Base-by-base conservation (phyloP, 768 basidiomycete species). In the Leccinum barrowsii region DNA sequence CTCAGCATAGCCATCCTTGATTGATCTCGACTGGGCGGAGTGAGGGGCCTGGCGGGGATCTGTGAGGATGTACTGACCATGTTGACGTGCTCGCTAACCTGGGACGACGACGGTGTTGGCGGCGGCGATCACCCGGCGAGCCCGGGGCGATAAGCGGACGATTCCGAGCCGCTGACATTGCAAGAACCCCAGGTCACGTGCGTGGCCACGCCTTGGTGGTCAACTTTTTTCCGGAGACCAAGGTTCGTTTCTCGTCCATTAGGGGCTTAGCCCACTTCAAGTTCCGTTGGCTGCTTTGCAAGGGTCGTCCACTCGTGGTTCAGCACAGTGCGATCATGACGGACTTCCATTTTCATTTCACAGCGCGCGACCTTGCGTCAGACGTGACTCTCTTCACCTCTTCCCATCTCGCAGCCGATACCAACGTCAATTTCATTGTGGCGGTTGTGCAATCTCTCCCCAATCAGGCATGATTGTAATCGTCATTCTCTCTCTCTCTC, bases 1-100 rank as follows among this genome's bases (percentile, higher is more conserved):
- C 62, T 87, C 84, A 1, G 74, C 74, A 55, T 85, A 73, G 50
- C 75, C 75, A 59, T 86, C 85, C 59, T 68, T 74, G 15, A 53
- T 55, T 8, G 63, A 55, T 63, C 60, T 67, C 7, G 71, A 73
- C 73, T 74, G 13, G 34, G n/a, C 2, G n/a, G 19, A 0, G 52
- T 57, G 24, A 62, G n/a, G 5, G 11, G 1, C 26, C 7, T 28
- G 50, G 21, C 32, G 6, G 4, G 15, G 17, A 50, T 30, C 24
- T n/a, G 21, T 19, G 21, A 28, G 15, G 5, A 11, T n/a, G 11
- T 44, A 71, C 70, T 60, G 54, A 73, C 70, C 70, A 73, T 48
- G 42, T 44, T 19, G 42, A 19, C 42, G 42, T 44, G 42, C 42
- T 44, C 42, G 42, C 42, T 44, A 19, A 44, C 73, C 13, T 59